Percentiles rank a stretch among this genome's conserved stretches.
These are phyloP conservation scores for Suhomyces atakaporum DNA, from an alignment of 1,139 yeast genomes.

Conservation along the genomic window DNA sequence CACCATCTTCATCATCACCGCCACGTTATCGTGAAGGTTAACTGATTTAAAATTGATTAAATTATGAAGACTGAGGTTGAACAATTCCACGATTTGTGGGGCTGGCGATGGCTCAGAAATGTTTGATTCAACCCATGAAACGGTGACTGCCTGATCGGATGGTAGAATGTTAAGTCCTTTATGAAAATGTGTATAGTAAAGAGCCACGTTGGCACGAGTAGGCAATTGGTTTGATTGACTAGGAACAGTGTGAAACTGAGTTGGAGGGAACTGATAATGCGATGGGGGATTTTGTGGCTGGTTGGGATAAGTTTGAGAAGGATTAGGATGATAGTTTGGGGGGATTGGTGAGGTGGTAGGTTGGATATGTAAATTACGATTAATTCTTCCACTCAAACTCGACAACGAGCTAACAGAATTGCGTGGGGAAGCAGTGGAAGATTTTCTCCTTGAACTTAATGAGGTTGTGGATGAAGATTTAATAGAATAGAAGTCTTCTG, in stretches of 20 bases:
- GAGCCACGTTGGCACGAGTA: conserved; percentile 9
- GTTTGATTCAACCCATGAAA: conserved; percentile 19
- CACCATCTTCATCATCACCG: conserved; percentile 43
- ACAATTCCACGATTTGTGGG: conserved; percentile 45
- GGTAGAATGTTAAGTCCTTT: conserved; percentile 60
- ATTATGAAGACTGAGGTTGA: conserved; percentile 52
- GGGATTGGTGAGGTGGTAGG: conserved; percentile 1
- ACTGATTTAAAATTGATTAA: conserved; percentile 41
- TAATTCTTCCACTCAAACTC: conserved; percentile 48
- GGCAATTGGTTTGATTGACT: conserved; percentile 5
- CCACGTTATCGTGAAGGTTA: conserved; percentile 32
- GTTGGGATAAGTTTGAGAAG: background rate
- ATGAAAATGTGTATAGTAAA: conserved; percentile 58
- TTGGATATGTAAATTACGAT: conserved; percentile 24
- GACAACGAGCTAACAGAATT: conserved; percentile 47
- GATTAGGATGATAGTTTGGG: conserved; percentile 1
- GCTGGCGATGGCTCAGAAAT: conserved; percentile 2
- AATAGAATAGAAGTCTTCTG: conserved; percentile 42
- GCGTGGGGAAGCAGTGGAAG: conserved; percentile 45
- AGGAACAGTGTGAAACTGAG: too few relatives aligned
- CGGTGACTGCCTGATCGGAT: conserved; percentile 39
- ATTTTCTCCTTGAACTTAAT: conserved; percentile 8
- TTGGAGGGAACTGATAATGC: too few relatives aligned
- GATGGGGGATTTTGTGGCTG: too few relatives aligned
- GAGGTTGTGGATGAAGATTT: conserved; percentile 17